phyloP scores from a whole-genome alignment of 306 rosid genomes.

The Vicia sativa region DNA sequence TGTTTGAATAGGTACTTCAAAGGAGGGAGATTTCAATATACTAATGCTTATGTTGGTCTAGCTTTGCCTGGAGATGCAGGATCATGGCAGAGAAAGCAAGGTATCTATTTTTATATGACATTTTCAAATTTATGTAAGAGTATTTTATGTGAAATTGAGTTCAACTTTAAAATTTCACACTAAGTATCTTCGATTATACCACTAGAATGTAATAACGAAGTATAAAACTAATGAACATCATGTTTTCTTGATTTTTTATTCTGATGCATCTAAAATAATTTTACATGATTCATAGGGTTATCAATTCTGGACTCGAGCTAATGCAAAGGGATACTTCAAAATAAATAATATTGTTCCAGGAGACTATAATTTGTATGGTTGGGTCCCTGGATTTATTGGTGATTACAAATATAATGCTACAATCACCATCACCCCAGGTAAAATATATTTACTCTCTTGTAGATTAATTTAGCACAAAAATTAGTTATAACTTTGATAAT shows the following conservation, averaged over 20 bases:
- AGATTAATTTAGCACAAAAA: not conserved
- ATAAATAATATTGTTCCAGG: slow-evolving; percentile 69
- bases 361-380: slow-evolving; percentile 71
- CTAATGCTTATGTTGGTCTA: slow-evolving; percentile 65
- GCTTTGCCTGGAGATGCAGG: slow-evolving; percentile 74
- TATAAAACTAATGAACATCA: too few species aligned
- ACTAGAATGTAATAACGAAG: too few species aligned
- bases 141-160: too few species aligned
- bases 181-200: too few species aligned
- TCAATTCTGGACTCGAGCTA: slow-evolving; percentile 78
- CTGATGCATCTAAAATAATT: too few species aligned
- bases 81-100: slow-evolving; percentile 93
- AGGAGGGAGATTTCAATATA: slow-evolving; percentile 33
- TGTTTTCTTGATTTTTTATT: too few species aligned
- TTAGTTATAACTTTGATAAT: not conserved
- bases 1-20: slow-evolving; percentile 37
- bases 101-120: slow-evolving; percentile 35
- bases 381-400: slow-evolving; percentile 83
- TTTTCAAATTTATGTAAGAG: too few species aligned
- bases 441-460: not conserved
- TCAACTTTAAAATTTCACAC: too few species aligned
- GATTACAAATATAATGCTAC: slow-evolving; percentile 59
- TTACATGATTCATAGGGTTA: slow-evolving; percentile 59
- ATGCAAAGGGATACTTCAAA: slow-evolving; percentile 53
- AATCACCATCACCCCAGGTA: slow-evolving; percentile 58